A percentile compares a stretch with the other conserved stretches of the same genome.
Evolutionary conservation across 208 protist genomes (phyloP).

Genomic region (Leishmania guyanensis): DNA sequence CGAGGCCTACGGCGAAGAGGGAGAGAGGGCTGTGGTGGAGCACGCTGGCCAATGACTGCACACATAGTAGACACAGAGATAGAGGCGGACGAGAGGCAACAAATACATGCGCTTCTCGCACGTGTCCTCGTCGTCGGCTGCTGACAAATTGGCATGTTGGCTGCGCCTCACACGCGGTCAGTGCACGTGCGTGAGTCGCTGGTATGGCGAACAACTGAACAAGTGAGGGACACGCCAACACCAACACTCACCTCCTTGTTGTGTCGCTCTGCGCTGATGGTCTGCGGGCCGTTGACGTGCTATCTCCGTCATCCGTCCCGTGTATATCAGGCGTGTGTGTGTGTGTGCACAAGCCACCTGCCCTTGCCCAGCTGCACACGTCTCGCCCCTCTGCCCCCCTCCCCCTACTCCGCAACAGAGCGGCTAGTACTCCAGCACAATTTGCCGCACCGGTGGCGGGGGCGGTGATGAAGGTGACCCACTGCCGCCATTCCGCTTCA

Average conservation of each 20-base stretch:
- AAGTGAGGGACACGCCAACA: background rate
- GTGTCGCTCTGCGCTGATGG: background rate
- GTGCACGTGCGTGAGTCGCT: too few relatives aligned
- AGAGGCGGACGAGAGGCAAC: background rate
- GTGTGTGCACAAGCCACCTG: background rate
- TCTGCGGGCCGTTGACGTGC: background rate
- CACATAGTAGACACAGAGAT: background rate
- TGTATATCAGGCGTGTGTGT: background rate
- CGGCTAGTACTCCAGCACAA: conserved; percentile 18
- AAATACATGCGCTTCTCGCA: too few relatives aligned
- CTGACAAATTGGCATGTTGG: background rate
- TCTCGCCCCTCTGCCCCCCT: background rate
- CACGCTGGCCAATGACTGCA: background rate
- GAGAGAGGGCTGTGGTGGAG: background rate
- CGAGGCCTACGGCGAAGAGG: background rate
- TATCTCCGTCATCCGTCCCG: background rate
- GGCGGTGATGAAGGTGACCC: background rate
- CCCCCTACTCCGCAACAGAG: background rate
- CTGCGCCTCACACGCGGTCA: background rate
- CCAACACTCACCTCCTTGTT: background rate
- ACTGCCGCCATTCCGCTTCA: conserved; percentile 9
- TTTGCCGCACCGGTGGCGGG: conserved; percentile 10
- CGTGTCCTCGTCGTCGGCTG: background rate
- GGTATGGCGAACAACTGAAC: too few relatives aligned
- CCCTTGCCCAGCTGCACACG: background rate